Evolutionary conservation across 306 rosid genomes (phyloP), one percentile per base, ranked within the genome.

Genomic region (Quercus alba): DNA sequence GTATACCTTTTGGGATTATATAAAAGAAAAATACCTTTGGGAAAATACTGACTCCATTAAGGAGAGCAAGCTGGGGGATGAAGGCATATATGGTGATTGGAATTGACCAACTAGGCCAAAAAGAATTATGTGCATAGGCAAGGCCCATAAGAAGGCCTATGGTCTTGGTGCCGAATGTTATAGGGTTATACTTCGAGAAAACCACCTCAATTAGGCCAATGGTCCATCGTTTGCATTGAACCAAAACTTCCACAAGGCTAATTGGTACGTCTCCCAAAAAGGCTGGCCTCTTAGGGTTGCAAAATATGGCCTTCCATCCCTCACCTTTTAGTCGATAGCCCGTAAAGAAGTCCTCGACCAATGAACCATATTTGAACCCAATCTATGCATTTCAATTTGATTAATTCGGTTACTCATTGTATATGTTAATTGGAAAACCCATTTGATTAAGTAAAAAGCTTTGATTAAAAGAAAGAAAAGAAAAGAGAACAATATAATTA

Each of bases 11-110:
- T n/a, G n/a, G n/a, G n/a, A n/a, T n/a, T n/a, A n/a, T n/a, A n/a
- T n/a, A 41, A 41, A 41, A 41, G 46, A 19, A 6, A 21, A 10
- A 58, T 58, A 58, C 64, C 86, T 80, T 72, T 2, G 87, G 88
- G 46, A 87, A 85, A 76, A 85, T 46, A 8, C 70, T 23, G 74
- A 87, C 3, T 26, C 88, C 90, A 75, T 67, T 73, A 62, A 81
- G 72, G 5, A 85, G 88, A 59, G 88, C 84, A n/a, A 85, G n/a
- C 8, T 80, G 88, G 1, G 90, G 90, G 1, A 87, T 77, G 75
- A 87, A 84, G 26, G 82, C 82, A 73, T 87, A 87, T 1, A 51
- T 54, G 19, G 78, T 28, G 70, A 81, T 14, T 2, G 88, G 91
- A 75, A 87, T 57, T 9, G 84, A 72, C 84, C 82, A 77, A 30